These are phyloP conservation scores for Diplocarpon mali DNA, from an alignment of 2,329 filamentous ascomycete species.

Conservation along the genomic window DNA sequence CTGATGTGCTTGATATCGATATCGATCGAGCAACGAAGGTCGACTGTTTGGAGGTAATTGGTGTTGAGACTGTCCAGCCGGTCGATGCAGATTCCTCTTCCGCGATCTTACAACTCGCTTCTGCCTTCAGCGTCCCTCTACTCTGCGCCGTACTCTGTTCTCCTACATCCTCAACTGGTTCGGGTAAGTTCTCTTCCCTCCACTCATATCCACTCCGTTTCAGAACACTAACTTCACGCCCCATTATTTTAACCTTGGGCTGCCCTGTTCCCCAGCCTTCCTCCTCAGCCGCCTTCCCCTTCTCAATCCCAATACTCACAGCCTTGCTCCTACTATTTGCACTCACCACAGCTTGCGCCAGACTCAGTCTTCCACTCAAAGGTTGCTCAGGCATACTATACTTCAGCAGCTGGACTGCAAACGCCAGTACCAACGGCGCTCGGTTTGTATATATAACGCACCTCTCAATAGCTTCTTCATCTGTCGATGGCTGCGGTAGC, in stretches of 20 bases:
- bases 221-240: slow-evolving; percentile 61
- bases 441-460: slow-evolving; percentile 62
- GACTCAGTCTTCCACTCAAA: slow-evolving; percentile 68
- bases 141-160: neutral
- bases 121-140: neutral
- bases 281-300: slow-evolving; percentile 51
- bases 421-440: slow-evolving; percentile 72
- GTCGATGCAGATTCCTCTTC: neutral
- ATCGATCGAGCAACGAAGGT: slow-evolving; percentile 46
- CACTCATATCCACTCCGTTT: slow-evolving; percentile 67
- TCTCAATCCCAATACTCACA: slow-evolving; percentile 60
- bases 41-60: slow-evolving; percentile 41
- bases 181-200: slow-evolving; percentile 18
- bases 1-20: slow-evolving; percentile 29
- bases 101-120: neutral
- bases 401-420: slow-evolving; percentile 61
- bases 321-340: slow-evolving; percentile 71
- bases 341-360: slow-evolving; percentile 76
- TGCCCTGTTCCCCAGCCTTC: slow-evolving; percentile 63
- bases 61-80: slow-evolving; percentile 41
- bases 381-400: slow-evolving; percentile 82
- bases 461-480: slow-evolving; percentile 47
- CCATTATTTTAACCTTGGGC: slow-evolving; percentile 61
- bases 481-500: slow-evolving; percentile 41
- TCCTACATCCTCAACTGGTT: neutral